A percentile compares a stretch with the other conserved stretches of the same genome.
Conservation (phyloP, 768 basidiomycete species). For the Fistulinella prunicolor region DNA sequence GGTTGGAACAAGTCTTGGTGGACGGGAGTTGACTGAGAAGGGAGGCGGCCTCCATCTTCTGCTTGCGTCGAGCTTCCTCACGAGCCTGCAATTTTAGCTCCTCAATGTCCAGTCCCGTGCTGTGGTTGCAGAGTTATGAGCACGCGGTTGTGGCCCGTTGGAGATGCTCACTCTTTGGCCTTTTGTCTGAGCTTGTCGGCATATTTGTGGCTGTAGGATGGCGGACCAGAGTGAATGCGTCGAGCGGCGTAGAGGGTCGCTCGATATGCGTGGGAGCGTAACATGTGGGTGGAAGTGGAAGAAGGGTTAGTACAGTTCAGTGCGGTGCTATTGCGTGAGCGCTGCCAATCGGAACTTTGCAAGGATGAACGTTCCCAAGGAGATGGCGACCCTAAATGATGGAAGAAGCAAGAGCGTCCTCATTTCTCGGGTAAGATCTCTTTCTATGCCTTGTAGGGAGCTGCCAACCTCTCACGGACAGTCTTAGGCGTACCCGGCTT, state of each 20-base stretch:
- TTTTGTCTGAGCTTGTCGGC: constrained; percentile 62
- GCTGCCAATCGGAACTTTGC: too few species aligned
- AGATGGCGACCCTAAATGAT: too few species aligned
- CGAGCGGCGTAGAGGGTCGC: constrained; percentile 1
- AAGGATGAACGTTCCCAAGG: too few species aligned
- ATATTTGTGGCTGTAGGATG: constrained; percentile 50
- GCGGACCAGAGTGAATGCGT: constrained; percentile 13
- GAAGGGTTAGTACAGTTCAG: too few species aligned
- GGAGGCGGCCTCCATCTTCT: constrained; percentile 18
- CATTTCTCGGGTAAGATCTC: too few species aligned
- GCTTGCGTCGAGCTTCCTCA: constrained; percentile 33
- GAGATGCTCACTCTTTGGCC: constrained; percentile 58
- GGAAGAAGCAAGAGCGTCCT: too few species aligned
- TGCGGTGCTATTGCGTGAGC: too few species aligned
- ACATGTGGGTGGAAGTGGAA: background rate
- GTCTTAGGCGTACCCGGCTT: too few species aligned
- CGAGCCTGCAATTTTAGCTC: constrained; percentile 32
- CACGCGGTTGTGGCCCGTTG: constrained; percentile 18
- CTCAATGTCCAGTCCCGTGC: constrained; percentile 43
- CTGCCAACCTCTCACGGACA: too few species aligned
- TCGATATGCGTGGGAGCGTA: constrained; percentile 1
- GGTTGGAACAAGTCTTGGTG: constrained; percentile 6
- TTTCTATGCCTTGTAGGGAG: too few species aligned
- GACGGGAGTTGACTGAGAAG: constrained; percentile 9
- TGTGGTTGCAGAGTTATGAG: constrained; percentile 26